Evolutionary conservation across 371 early-diverging fungal species (phyloP).

Genomic region (Neoconidiobolus thromboides): DNA sequence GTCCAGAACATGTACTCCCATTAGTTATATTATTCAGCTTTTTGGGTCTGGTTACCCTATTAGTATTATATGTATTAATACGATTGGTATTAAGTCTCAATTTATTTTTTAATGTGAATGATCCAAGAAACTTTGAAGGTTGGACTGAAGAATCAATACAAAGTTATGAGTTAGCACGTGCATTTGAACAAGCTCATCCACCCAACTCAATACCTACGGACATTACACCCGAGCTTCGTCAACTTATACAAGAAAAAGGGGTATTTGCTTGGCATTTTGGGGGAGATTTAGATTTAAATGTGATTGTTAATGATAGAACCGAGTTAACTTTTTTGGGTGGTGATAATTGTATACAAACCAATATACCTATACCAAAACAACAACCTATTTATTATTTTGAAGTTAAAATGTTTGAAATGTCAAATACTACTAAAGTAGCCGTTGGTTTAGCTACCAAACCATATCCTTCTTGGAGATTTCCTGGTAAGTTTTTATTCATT

Average conservation of each 20-base stretch:
- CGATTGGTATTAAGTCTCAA: too few species aligned
- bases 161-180: slow-evolving; percentile 4
- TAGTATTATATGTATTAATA: too few species aligned
- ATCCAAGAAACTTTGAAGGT: background rate
- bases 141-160: slow-evolving; percentile 5
- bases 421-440: slow-evolving; percentile 28
- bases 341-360: slow-evolving; percentile 60
- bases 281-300: slow-evolving; percentile 33
- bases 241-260: slow-evolving; percentile 62
- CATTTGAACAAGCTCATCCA: slow-evolving; percentile 32
- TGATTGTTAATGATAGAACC: slow-evolving; percentile 48
- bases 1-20: background rate
- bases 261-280: slow-evolving; percentile 71
- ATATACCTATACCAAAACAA: slow-evolving; percentile 55
- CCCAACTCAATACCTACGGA: slow-evolving; percentile 43
- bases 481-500: slow-evolving; percentile 20
- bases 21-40: too few species aligned
- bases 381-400: slow-evolving; percentile 62
- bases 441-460: slow-evolving; percentile 51
- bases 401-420: slow-evolving; percentile 47
- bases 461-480: slow-evolving; percentile 38
- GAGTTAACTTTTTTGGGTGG: slow-evolving; percentile 50
- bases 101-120: too few species aligned
- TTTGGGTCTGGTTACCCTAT: too few species aligned
- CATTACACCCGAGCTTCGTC: slow-evolving; percentile 38